Evolutionary conservation across 768 basidiomycete species (phyloP).

Genomic region (Collybiopsis confluens): DNA sequence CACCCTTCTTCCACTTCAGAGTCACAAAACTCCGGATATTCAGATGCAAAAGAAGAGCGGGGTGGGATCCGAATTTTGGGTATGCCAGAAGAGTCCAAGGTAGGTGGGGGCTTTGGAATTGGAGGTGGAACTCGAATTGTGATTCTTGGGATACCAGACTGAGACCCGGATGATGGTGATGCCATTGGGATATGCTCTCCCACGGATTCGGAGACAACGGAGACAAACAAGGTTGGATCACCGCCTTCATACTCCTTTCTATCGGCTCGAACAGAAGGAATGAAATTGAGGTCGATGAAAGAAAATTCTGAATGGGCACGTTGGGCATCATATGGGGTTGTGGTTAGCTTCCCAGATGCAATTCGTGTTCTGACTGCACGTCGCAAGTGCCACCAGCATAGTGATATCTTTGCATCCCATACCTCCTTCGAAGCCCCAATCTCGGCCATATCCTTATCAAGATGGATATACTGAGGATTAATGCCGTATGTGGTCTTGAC

Average conservation of each 20-base stretch:
- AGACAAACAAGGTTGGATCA: too few relatives aligned
- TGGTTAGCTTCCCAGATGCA: slow-evolving; percentile 10
- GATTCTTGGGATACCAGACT: too few relatives aligned
- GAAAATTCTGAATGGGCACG: slow-evolving; percentile 11
- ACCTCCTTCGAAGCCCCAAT: slow-evolving; percentile 7
- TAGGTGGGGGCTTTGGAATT: too few relatives aligned
- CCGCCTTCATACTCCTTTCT: neutral
- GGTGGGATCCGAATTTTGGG: too few relatives aligned
- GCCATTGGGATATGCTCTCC: too few relatives aligned
- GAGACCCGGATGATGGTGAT: too few relatives aligned
- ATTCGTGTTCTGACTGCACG: slow-evolving; percentile 8
- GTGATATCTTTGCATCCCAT: slow-evolving; percentile 13
- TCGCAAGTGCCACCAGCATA: slow-evolving; percentile 17
- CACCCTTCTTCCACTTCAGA: too few relatives aligned
- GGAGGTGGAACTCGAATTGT: too few relatives aligned
- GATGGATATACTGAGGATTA: slow-evolving; percentile 9
- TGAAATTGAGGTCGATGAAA: slow-evolving; percentile 14
- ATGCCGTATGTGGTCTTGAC: slow-evolving; percentile 4
- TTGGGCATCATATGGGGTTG: slow-evolving; percentile 14
- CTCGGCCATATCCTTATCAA: slow-evolving; percentile 18
- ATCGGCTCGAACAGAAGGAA: slow-evolving; percentile 5
- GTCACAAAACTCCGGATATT: too few relatives aligned
- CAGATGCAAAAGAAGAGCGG: too few relatives aligned
- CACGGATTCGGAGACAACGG: too few relatives aligned
- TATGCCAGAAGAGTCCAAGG: too few relatives aligned